Conservation (phyloP, 1,139 yeast species). For the Meyerozyma sp. region DNA sequence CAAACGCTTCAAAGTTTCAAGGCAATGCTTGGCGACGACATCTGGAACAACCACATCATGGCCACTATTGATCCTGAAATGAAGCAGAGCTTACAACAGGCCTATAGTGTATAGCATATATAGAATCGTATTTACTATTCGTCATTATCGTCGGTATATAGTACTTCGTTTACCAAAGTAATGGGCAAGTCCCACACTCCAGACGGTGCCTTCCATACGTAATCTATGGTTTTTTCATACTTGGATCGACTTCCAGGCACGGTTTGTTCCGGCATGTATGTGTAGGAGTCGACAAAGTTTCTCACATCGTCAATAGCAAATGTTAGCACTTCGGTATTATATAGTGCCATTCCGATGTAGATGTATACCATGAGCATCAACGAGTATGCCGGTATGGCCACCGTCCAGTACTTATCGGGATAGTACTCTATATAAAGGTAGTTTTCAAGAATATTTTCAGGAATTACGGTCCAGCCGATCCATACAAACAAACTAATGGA, state of each 20-base stretch:
- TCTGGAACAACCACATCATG: conserved; percentile 29
- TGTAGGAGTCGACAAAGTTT: conserved; percentile 64
- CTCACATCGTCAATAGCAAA: conserved; percentile 52
- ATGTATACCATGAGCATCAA: conserved; percentile 66
- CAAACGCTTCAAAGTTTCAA: conserved; percentile 44
- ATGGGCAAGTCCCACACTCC: conserved; percentile 85
- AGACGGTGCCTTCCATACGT: conserved; percentile 55
- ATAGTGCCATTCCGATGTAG: conserved; percentile 64
- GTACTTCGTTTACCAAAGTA: conserved; percentile 61
- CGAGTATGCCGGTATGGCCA: conserved; percentile 66
- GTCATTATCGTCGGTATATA: conserved; percentile 35
- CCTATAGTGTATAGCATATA: conserved; percentile 17
- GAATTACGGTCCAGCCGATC: conserved; percentile 67
- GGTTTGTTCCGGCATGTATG: conserved; percentile 14
- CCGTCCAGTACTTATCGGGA: conserved; percentile 86
- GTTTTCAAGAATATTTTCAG: conserved; percentile 45
- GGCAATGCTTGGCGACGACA: conserved; percentile 41
- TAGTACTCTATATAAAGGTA: conserved; percentile 60
- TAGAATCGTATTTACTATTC: neutral
- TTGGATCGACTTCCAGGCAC: neutral
- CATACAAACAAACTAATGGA: conserved; percentile 48
- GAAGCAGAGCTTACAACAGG: conserved; percentile 16
- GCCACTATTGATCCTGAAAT: conserved; percentile 28
- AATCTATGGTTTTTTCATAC: conserved; percentile 20
- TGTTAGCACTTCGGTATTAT: conserved; percentile 71